phyloP scores from a whole-genome alignment of 2,329 filamentous ascomycete genomes.

The Fusarium globosum region DNA sequence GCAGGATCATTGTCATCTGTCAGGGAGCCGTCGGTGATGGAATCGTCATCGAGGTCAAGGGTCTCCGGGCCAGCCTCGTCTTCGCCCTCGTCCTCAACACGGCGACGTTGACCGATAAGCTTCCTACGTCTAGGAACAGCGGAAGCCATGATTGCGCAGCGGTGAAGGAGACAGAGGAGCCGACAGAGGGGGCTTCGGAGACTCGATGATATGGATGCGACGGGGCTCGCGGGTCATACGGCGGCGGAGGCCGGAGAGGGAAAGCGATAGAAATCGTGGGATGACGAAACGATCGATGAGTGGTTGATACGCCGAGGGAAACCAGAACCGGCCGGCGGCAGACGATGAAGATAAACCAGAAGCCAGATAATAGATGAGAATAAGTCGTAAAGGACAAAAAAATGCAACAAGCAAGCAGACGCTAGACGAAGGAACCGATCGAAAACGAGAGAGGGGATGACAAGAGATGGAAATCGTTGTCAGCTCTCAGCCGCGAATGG shows the following conservation, averaged over 20 bases:
- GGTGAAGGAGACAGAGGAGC: conserved; percentile 45
- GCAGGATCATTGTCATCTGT: conserved; percentile 71
- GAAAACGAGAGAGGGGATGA: conserved; percentile 31
- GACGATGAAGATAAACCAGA: conserved; percentile 32
- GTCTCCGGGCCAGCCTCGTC: conserved; percentile 70
- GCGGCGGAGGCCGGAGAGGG: conserved; percentile 31
- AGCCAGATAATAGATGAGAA: conserved; percentile 38
- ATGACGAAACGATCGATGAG: conserved; percentile 33
- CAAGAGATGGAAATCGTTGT: conserved; percentile 33
- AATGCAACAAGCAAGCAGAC: conserved; percentile 38
- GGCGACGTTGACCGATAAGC: conserved; percentile 73
- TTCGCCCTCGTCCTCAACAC: conserved; percentile 77
- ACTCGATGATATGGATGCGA: conserved; percentile 43
- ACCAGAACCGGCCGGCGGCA: conserved; percentile 45
- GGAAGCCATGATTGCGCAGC: conserved; percentile 49
- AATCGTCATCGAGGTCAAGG: conserved; percentile 72
- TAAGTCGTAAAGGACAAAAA: conserved; percentile 25
- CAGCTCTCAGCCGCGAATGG: conserved; percentile 40
- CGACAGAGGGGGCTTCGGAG: conserved; percentile 47
- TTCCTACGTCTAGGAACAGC: conserved; percentile 68
- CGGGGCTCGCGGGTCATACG: conserved; percentile 46
- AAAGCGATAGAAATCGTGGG: conserved; percentile 23
- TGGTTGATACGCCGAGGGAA: conserved; percentile 35
- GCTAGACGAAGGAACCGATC: conserved; percentile 41
- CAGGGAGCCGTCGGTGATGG: conserved; percentile 72